Base-by-base conservation (phyloP, 179 eudicot species). In the Sideroxylon spinosum region DNA sequence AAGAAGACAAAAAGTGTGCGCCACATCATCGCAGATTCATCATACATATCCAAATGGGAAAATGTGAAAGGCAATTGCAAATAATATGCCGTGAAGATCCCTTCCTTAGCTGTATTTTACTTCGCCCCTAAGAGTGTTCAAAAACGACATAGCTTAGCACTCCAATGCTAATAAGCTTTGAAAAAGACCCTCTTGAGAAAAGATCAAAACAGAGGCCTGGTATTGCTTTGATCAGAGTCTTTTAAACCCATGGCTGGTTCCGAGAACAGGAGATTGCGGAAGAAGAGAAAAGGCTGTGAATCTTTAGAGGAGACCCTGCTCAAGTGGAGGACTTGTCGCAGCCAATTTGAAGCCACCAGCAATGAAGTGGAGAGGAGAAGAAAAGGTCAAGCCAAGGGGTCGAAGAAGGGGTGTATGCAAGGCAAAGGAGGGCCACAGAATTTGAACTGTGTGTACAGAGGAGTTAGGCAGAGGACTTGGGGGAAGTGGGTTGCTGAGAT, bases 381-480 rank as follows among this genome's bases (percentile, higher is more conserved):
- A 3, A 80, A 80, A 22, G 85, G 78, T 7, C 90, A 88, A 2
- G 82, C 84, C 0, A 87, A 84, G 77, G 88, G 91, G 1, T 86
- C 87, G 9, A 85, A 82, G 78, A 91, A 86, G 85, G 95, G 91
- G 3, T 88, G 93, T 73, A 89, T 89, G 94, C 75, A 80, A 63
- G 94, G 97, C 16, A 92, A 92, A 85, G 97, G 97, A 0, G 95
- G 95, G 1, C 95, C 95, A 19, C 84, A 88, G 67, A 91, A 91
- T 63, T 84, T 86, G 5, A 81, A 78, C 0, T 91, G 89, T 69
- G 64, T 75, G 46, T 91, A 85, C 80, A 88, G 92, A 70, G 93
- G 93, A 0, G 93, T 90, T 0, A 80, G 93, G 67, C 94, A 90
- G 57, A 84, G 94, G 78, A 85, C 84, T n/a, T 87, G 92, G 91